Percentiles rank a stretch among this genome's conserved stretches.
Evolutionary conservation across 805 yeast genomes (phyloP).

Genomic region (Diddensiella santjacobensis): DNA sequence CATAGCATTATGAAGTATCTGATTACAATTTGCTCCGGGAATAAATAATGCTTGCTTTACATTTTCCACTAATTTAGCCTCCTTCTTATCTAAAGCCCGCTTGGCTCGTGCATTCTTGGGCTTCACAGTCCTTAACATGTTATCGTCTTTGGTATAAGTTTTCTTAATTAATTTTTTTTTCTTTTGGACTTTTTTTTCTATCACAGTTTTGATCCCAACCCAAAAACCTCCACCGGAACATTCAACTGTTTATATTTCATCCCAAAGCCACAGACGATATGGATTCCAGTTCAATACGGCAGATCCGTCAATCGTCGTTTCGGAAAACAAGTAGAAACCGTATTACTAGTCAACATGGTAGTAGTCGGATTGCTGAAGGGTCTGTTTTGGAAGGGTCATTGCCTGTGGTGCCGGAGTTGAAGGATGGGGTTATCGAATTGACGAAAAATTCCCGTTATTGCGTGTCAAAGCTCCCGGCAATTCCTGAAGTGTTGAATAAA

Average conservation of each 20-base stretch:
- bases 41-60: conserved; percentile 85
- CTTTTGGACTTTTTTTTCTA: no score
- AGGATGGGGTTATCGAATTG: conserved; percentile 41
- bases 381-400: background rate
- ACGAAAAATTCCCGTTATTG: conserved; percentile 57
- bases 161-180: conserved; percentile 1
- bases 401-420: background rate
- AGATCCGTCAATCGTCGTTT: conserved; percentile 19
- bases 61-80: conserved; percentile 85
- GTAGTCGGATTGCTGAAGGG: background rate
- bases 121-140: conserved; percentile 11
- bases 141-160: no score
- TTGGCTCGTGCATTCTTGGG: conserved; percentile 96
- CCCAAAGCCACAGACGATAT: background rate
- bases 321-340: conserved; percentile 5
- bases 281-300: conserved; percentile 15
- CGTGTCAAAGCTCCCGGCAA: conserved; percentile 53
- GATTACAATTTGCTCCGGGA: conserved; percentile 80
- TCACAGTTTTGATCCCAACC: no score
- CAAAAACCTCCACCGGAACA: no score
- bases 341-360: background rate
- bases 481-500: conserved; percentile 42
- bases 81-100: conserved; percentile 86
- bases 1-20: conserved; percentile 81
- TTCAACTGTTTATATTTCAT: no score